Conservation (phyloP, 1,284 basidiomycete genomes). For the Moniliella sp. region DNA sequence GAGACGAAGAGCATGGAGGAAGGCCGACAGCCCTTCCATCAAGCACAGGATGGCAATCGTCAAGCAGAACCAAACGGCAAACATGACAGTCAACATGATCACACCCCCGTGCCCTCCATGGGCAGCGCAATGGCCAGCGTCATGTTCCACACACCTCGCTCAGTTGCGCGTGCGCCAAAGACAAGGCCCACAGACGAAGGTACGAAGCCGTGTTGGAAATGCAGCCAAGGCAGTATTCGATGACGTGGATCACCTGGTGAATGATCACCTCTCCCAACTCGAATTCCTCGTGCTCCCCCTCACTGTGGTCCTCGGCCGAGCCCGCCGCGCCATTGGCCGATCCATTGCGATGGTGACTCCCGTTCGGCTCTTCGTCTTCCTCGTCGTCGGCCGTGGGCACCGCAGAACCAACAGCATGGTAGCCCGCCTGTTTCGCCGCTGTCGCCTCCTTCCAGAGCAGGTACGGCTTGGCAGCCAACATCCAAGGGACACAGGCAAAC, state of each 20-base stretch:
- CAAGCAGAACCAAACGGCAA: constrained; percentile 56
- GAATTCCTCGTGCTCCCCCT: constrained; percentile 42
- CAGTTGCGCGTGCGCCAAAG: constrained; percentile 86
- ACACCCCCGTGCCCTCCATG: constrained; percentile 35
- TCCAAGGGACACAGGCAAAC: constrained; percentile 75
- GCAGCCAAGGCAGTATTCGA: constrained; percentile 92
- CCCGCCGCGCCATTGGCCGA: constrained; percentile 34
- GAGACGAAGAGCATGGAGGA: constrained; percentile 80
- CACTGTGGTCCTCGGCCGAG: constrained; percentile 51
- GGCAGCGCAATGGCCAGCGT: constrained; percentile 30
- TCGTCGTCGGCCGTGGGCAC: constrained; percentile 10
- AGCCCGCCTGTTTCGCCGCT: constrained; percentile 61
- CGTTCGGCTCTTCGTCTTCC: constrained; percentile 5
- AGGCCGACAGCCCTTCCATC: constrained; percentile 61
- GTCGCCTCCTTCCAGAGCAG: constrained; percentile 73
- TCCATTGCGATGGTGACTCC: constrained; percentile 43
- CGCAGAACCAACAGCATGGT: constrained; percentile 42
- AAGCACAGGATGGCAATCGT: constrained; percentile 52
- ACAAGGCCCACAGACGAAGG: constrained; percentile 92
- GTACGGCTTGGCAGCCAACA: constrained; percentile 84
- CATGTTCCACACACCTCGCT: constrained; percentile 52
- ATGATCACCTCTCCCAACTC: constrained; percentile 86
- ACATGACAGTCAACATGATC: constrained; percentile 47
- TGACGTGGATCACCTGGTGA: constrained; percentile 62
- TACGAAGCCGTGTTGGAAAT: constrained; percentile 99